Percentiles rank a stretch among this genome's conserved stretches.
phyloP scores from a whole-genome alignment of 108 stramenopile genomes.

The Skeletonema tropicum region DNA sequence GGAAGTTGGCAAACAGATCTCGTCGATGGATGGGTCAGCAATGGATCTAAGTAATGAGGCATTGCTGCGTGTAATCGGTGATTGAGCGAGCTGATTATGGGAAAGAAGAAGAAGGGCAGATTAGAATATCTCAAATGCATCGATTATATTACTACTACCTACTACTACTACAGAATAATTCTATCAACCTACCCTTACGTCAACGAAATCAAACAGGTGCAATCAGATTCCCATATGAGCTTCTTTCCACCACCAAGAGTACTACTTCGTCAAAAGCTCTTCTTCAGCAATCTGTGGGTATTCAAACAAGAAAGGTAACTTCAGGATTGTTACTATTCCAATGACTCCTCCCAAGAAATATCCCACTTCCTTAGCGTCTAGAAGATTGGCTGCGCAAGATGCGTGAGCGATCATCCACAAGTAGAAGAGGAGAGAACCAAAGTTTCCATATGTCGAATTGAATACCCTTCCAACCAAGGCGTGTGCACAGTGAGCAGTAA shows the following conservation, averaged over 20 bases:
- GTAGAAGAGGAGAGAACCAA: neutral
- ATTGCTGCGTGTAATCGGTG: no score
- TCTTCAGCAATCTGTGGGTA: neutral
- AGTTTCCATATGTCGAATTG: neutral
- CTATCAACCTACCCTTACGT: neutral
- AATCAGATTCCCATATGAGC: neutral
- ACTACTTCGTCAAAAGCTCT: neutral
- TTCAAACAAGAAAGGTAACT: slow-evolving; percentile 3
- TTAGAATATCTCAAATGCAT: neutral
- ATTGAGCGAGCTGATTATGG: no score
- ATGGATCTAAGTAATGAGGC: no score
- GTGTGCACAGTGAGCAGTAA: neutral
- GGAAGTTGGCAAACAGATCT: neutral
- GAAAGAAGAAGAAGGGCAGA: neutral
- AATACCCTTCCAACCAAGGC: neutral
- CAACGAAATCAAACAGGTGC: neutral
- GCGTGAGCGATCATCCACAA: neutral
- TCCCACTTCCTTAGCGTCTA: neutral
- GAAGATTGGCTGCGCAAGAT: neutral
- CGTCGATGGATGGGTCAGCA: no score
- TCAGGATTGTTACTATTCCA: neutral
- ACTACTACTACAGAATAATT: neutral
- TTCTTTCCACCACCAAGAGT: slow-evolving; percentile 3
- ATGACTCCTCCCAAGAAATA: neutral
- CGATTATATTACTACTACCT: no score